Percentiles rank a stretch among this genome's conserved stretches.
These are phyloP conservation scores for Thelonectria blattea DNA, from an alignment of 2,329 filamentous ascomycete species.

Conservation along the genomic window DNA sequence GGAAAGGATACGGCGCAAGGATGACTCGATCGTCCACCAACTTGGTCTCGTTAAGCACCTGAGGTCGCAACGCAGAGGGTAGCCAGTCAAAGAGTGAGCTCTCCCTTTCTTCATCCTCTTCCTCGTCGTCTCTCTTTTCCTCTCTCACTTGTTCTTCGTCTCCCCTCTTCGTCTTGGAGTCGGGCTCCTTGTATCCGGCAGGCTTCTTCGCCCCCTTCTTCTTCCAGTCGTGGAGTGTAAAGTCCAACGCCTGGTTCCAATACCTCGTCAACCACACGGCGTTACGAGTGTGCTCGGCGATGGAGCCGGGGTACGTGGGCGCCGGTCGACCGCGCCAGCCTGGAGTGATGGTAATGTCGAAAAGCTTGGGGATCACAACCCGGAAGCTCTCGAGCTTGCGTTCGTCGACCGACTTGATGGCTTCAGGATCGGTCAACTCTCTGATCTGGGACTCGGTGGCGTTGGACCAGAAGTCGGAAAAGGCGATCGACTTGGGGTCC, in stretches of 20 bases:
- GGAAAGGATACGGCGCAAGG: conserved; percentile 43
- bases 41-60: conserved; percentile 16
- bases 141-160: conserved; percentile 13
- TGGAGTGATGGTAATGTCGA: conserved; percentile 61
- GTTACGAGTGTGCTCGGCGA: conserved; percentile 60
- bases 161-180: conserved; percentile 21
- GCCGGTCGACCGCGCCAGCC: conserved; percentile 56
- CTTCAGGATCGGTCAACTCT: conserved; percentile 34
- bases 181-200: conserved; percentile 33
- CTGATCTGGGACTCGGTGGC: conserved; percentile 36
- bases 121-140: neutral
- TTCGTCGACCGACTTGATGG: conserved; percentile 33
- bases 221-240: conserved; percentile 52
- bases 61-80: conserved; percentile 19
- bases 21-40: conserved; percentile 34
- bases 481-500: conserved; percentile 51
- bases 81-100: conserved; percentile 26
- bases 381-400: conserved; percentile 52
- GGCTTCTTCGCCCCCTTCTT: conserved; percentile 50
- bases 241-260: conserved; percentile 57
- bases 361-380: conserved; percentile 57
- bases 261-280: conserved; percentile 55
- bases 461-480: conserved; percentile 50
- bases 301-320: conserved; percentile 53
- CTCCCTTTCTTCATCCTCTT: conserved; percentile 3